phyloP scores from a whole-genome alignment of 306 rosid genomes.

The Fragaria nilgerrensis region DNA sequence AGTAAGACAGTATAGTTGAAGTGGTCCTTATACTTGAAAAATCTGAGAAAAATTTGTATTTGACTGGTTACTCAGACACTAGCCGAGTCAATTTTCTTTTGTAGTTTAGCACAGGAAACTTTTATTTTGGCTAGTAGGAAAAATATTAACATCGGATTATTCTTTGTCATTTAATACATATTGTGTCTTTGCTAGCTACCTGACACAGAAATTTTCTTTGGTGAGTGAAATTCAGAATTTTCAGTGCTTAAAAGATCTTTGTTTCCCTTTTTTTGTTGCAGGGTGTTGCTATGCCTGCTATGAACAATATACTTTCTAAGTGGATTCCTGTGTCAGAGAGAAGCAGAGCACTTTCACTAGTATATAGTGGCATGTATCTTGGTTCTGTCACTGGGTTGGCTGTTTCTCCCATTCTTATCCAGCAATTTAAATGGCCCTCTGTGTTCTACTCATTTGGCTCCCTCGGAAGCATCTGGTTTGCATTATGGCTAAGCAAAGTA shows the following conservation, averaged over 20 bases:
- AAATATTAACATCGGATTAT: background rate
- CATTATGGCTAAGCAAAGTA: conserved; percentile 79
- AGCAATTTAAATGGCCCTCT: conserved; percentile 90
- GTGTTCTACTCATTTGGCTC: conserved; percentile 96
- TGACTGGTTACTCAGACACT: background rate
- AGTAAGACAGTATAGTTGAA: background rate
- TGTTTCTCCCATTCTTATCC: conserved; percentile 67
- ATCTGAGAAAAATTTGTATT: background rate
- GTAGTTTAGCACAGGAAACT: background rate
- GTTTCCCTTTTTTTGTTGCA: conserved; percentile 29
- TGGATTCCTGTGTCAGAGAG: conserved; percentile 99
- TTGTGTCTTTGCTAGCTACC: background rate
- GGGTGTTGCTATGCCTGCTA: conserved; percentile 99
- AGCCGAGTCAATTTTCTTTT: background rate
- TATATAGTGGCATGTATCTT: conserved; percentile 97
- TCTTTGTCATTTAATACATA: background rate
- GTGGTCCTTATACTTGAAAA: conserved; percentile 1
- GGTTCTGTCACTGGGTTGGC: conserved; percentile 96
- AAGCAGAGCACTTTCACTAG: conserved; percentile 93
- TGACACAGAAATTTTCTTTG: background rate
- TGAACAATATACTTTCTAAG: conserved; percentile 89
- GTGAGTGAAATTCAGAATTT: background rate
- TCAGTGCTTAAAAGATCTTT: background rate
- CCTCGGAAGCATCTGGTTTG: conserved; percentile 96
- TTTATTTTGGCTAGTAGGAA: background rate